Percentiles rank a stretch among this genome's conserved stretches.
Evolutionary conservation across 768 basidiomycete genomes (phyloP).

Genomic region (Exidia glandulosa): DNA sequence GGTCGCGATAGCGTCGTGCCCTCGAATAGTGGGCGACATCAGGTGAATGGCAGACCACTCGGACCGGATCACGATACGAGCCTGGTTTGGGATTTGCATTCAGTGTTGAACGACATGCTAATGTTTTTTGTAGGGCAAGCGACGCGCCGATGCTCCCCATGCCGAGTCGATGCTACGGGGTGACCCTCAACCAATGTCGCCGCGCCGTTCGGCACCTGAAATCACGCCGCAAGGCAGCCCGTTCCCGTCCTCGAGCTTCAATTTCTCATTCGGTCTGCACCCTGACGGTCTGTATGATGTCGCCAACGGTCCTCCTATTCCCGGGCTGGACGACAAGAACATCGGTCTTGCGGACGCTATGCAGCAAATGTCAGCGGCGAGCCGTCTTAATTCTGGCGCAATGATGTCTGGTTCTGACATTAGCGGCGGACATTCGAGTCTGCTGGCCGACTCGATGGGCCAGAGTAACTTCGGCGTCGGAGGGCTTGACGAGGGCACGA

Average conservation of each 20-base stretch:
- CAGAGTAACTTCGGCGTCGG: background rate
- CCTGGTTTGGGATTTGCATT: constrained; percentile 50
- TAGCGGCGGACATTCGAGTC: background rate
- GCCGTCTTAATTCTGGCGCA: background rate
- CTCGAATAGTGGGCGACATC: constrained; percentile 51
- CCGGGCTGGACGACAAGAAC: background rate
- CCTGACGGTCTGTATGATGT: background rate
- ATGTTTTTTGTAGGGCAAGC: constrained; percentile 32
- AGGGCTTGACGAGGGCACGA: background rate
- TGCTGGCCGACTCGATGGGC: background rate
- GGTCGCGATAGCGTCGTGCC: constrained; percentile 25
- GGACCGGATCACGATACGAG: constrained; percentile 26
- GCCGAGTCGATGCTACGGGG: constrained; percentile 69
- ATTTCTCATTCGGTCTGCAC: constrained; percentile 44
- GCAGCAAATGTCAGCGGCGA: background rate
- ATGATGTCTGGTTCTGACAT: background rate
- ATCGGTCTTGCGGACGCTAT: background rate
- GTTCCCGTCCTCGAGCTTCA: constrained; percentile 61
- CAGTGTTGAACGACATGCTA: background rate
- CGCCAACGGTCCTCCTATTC: background rate
- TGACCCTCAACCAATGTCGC: constrained; percentile 53
- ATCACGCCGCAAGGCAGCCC: constrained; percentile 25
- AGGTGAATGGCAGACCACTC: constrained; percentile 68
- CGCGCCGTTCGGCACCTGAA: constrained; percentile 11
- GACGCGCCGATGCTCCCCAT: constrained; percentile 73